Base-by-base conservation (phyloP, 2,329 filamentous ascomycete genomes). In the Beauveria scarabaeidicola region DNA sequence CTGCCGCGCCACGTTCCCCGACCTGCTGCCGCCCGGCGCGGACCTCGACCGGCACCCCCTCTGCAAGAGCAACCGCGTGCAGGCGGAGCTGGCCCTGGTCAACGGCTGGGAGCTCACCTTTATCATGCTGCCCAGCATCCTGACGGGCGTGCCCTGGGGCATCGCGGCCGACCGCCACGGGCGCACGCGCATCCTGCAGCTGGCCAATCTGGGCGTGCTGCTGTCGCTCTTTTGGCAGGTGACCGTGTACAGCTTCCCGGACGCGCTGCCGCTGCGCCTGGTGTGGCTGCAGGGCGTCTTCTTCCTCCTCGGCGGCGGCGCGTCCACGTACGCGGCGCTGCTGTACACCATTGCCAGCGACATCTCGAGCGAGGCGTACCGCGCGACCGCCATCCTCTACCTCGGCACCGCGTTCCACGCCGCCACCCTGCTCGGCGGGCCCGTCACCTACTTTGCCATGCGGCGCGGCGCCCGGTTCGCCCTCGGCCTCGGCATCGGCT, bases 101-200 rank as follows among this genome's bases (percentile, higher is more conserved):
- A 60, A 60, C 21, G 65, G 64, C 11, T 66, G 65, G 64, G 57
- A 64, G 23, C 52, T 62, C 11, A 63, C 62, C 8, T 64, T 66
- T 23, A 48, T 36, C 17, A 21, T 66, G n/a, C 38, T 66, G 15
- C 65, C 64, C n/a, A 61, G 61, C 29, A 52, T 65, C 8, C 47
- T 66, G 5, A 65, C 64, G 38, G 61, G 61, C 6, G 61, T 66
- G 19, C 62, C 64, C 21, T 66, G 63, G 55, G 64, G 64, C n/a
- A 25, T 66, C n/a, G 59, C 60, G 2, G 62, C 65, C 13, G 65
- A 66, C 58, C 55, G 50, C 23, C 61, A 64, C 48, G 64, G 62
- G 15, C 61, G 61, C 21, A 58, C 58, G 40, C 46, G 56, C 5
- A 58, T 66, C 7, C 59, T 66, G 17, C 55, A 58, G 10, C 62